Evolutionary conservation across 164 flowering plant species (phyloP).

Genomic region (Magnolia kwangsiensis): DNA sequence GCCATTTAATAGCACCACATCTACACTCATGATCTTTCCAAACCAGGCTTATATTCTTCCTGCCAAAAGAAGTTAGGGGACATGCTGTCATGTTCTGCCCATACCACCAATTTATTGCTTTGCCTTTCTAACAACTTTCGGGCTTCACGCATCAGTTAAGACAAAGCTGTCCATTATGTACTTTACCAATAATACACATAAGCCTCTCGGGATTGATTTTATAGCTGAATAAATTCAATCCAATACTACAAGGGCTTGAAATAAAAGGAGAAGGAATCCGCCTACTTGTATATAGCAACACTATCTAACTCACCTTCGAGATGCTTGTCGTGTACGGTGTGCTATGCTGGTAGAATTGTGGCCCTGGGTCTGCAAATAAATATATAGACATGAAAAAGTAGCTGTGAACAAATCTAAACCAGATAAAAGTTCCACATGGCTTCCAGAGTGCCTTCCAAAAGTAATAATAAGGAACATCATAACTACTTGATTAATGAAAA

Average conservation of each 20-base stretch:
- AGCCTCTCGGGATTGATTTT: background rate
- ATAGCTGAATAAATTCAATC: background rate
- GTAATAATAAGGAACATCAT: background rate
- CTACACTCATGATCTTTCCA: too few relatives aligned
- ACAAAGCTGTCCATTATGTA: background rate
- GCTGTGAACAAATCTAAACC: background rate
- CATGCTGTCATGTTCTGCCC: background rate
- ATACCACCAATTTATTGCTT: background rate
- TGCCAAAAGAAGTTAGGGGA: background rate
- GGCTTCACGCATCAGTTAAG: background rate
- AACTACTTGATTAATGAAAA: background rate
- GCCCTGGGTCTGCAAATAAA: conserved; percentile 21
- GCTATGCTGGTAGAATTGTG: conserved; percentile 48
- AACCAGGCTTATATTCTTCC: background rate
- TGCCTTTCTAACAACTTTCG: background rate
- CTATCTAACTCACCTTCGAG: conserved; percentile 45
- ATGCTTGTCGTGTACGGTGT: conserved; percentile 54
- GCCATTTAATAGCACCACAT: too few relatives aligned
- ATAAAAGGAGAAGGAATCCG: background rate
- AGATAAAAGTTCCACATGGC: background rate
- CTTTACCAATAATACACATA: background rate
- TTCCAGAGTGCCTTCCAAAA: background rate
- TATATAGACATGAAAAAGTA: background rate
- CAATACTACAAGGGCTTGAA: background rate
- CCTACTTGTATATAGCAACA: background rate